phyloP scores from a whole-genome alignment of 2,329 filamentous ascomycete genomes.

The Lecanicillium sp. region DNA sequence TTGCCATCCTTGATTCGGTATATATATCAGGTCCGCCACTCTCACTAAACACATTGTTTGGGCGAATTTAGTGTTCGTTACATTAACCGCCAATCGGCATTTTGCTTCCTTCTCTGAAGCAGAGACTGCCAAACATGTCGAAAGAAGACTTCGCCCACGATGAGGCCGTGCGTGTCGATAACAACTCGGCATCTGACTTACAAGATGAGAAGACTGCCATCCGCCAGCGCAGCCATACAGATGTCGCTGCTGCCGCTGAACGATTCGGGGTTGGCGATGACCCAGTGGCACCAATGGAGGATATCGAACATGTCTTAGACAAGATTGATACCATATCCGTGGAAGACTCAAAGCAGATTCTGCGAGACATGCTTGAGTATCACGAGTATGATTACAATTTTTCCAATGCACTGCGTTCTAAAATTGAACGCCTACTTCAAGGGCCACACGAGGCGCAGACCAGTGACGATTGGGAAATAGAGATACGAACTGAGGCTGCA shows the following conservation, averaged over 20 bases:
- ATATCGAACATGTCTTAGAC: constrained; percentile 16
- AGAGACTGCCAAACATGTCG: too few species aligned
- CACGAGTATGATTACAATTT: constrained; percentile 19
- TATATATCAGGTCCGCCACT: background rate
- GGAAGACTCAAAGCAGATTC: constrained; percentile 13
- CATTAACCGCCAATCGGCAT: too few species aligned
- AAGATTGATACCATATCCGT: constrained; percentile 15
- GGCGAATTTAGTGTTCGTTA: too few species aligned
- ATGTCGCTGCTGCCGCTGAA: constrained; percentile 1
- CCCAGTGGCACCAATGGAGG: constrained; percentile 13
- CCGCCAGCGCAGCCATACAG: too few species aligned
- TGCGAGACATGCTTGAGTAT: constrained; percentile 12
- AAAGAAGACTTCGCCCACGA: constrained; percentile 26
- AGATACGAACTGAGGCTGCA: background rate
- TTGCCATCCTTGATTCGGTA: background rate
- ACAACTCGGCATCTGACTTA: constrained; percentile 34
- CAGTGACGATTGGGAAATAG: background rate
- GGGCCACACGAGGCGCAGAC: constrained; percentile 12
- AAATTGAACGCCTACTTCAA: constrained; percentile 11
- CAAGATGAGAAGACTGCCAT: constrained; percentile 10
- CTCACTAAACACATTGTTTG: too few species aligned
- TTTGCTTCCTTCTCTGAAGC: too few species aligned
- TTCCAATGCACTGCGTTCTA: constrained; percentile 10
- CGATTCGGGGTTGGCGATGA: constrained; percentile 10
- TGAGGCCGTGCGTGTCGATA: constrained; percentile 47